Conservation (phyloP, 169 alveolate genomes). For the Haemoproteus tartakovskyi region DNA sequence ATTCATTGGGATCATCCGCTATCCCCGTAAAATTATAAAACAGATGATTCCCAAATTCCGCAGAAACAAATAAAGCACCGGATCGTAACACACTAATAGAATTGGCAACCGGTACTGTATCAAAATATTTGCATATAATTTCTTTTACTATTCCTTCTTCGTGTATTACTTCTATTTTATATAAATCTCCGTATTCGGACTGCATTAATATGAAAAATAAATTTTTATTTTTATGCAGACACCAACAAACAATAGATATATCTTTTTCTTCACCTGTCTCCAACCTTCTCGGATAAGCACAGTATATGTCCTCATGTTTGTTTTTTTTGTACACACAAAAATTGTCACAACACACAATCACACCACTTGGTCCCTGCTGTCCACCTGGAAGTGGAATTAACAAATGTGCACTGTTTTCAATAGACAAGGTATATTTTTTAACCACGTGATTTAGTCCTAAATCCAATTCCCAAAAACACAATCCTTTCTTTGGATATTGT, state of each 20-base stretch:
- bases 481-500: conserved; percentile 85
- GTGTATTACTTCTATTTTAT: conserved; percentile 84
- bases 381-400: conserved; percentile 93
- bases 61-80: conserved; percentile 95
- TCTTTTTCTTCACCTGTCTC: conserved; percentile 87
- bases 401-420: conserved; percentile 87
- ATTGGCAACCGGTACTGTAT: conserved; percentile 92
- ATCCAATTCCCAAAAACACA: conserved; percentile 98
- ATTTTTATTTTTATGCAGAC: conserved; percentile 91
- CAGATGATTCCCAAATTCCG: conserved; percentile 95
- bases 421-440: conserved; percentile 86
- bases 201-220: conserved; percentile 92
- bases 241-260: conserved; percentile 84
- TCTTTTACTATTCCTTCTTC: conserved; percentile 88
- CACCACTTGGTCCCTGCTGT: conserved; percentile 97
- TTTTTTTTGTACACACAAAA: conserved; percentile 89
- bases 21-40: conserved; percentile 82
- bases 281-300: conserved; percentile 93
- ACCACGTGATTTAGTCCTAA: conserved; percentile 97
- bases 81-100: conserved; percentile 92
- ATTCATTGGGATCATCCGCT: conserved; percentile 81
- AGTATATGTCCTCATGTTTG: conserved; percentile 89
- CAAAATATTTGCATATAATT: conserved; percentile 91
- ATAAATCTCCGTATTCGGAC: conserved; percentile 95
- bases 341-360: conserved; percentile 95